Conservation (phyloP, 495 filamentous ascomycete species). For the Tuber microsphaerosporum region DNA sequence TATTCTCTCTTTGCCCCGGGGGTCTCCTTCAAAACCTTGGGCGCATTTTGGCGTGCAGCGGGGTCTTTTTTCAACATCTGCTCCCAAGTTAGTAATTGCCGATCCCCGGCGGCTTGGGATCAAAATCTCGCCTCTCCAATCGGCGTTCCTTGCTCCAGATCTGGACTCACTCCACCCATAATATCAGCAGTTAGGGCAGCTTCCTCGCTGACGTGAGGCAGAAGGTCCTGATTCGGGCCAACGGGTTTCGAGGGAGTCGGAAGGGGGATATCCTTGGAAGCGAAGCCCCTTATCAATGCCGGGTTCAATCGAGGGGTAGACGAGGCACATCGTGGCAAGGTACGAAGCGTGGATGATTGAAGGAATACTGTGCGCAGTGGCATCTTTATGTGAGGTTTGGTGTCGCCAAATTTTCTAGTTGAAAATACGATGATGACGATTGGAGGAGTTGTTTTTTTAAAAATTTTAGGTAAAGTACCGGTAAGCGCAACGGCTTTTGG, state of each 20-base stretch:
- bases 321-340: neutral
- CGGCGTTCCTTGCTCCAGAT: constrained; percentile 59
- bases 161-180: constrained; percentile 51
- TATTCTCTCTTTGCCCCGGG: constrained; percentile 25
- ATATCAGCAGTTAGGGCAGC: constrained; percentile 54
- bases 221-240: constrained; percentile 51
- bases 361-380: constrained; percentile 22
- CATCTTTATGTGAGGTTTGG: constrained; percentile 9
- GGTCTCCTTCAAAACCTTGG: constrained; percentile 58
- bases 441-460: neutral
- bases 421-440: constrained; percentile 2
- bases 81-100: constrained; percentile 8
- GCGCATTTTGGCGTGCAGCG: constrained; percentile 56
- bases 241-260: constrained; percentile 39
- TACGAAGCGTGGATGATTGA: constrained; percentile 8
- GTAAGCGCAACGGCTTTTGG: neutral
- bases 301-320: constrained; percentile 4
- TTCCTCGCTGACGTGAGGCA: constrained; percentile 59
- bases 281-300: constrained; percentile 6
- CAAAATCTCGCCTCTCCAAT: constrained; percentile 55
- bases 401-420: constrained; percentile 5
- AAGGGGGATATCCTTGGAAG: constrained; percentile 6
- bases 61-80: constrained; percentile 62
- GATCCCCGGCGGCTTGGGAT: neutral
- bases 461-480: neutral